These are phyloP conservation scores for Pueraria montana DNA, from an alignment of 306 rosid species.

Conservation along the genomic window DNA sequence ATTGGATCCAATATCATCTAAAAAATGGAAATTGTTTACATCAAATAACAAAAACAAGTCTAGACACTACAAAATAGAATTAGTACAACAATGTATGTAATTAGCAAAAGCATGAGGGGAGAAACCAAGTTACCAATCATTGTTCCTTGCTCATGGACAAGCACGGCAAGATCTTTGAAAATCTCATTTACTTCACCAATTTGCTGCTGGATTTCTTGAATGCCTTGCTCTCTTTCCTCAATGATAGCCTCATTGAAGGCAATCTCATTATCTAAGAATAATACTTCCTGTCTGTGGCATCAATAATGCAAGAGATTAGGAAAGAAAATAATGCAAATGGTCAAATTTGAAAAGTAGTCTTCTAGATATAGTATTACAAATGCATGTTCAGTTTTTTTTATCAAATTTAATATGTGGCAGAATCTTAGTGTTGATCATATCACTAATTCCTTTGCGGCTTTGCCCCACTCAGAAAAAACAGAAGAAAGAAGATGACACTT, in stretches of 20 bases:
- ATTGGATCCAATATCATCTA: slow-evolving; percentile 90
- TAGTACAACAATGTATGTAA: slow-evolving; percentile 6
- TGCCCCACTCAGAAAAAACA: background rate
- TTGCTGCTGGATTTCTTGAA: slow-evolving; percentile 95
- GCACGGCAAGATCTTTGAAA: slow-evolving; percentile 93
- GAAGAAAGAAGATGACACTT: background rate
- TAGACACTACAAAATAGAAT: background rate
- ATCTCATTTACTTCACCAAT: slow-evolving; percentile 98
- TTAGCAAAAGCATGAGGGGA: slow-evolving; percentile 9
- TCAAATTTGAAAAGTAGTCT: slow-evolving; percentile 28
- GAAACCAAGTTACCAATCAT: slow-evolving; percentile 71
- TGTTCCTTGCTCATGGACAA: slow-evolving; percentile 95
- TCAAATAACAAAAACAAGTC: slow-evolving; percentile 47
- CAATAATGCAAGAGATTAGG: slow-evolving; percentile 43
- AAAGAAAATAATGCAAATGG: slow-evolving; percentile 30
- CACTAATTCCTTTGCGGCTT: background rate
- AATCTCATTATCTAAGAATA: slow-evolving; percentile 88
- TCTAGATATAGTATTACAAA: slow-evolving; percentile 18
- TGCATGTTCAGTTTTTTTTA: slow-evolving; percentile 36
- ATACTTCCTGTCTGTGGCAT: slow-evolving; percentile 83
- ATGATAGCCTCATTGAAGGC: slow-evolving; percentile 95
- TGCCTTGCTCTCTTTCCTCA: slow-evolving; percentile 98
- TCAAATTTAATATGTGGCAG: slow-evolving; percentile 29
- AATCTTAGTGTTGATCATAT: background rate
- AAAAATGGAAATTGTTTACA: slow-evolving; percentile 44